Base-by-base conservation (phyloP, 192 early-diverging fungal species). In the Coemansia sp. region DNA sequence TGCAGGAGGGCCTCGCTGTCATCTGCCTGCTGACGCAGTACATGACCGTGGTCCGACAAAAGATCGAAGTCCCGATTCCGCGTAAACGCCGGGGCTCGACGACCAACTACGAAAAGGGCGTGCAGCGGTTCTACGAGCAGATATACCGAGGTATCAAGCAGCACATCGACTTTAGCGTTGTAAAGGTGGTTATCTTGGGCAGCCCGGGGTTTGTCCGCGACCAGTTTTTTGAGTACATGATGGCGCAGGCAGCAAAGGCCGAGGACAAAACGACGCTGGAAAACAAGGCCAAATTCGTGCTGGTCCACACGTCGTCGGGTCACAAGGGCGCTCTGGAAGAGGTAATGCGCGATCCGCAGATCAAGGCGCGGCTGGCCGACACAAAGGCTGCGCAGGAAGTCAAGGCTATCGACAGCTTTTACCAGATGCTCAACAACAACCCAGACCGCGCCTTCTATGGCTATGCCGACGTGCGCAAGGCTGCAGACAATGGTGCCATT, bases 271-370 rank as follows among this genome's bases (percentile, higher is more conserved):
- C 70, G 5, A 74, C 97, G 5, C 73, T 99, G 46, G 93, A 94
- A 38, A 96, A 95, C 83, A 86, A 88, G 67, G 68, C 87, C 68
- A 99, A 98, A 64, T 92, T 99, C 61, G 62, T 98, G 32, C 80
- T 90, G 19, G 91, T 98, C 6, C 94, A 98, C 74, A 94, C 93
- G 71, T 97, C 96, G 5, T 94, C 91, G 19, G 98, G 96, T 2
- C 96, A 98, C 82, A 98, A 97, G 73, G 94, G 96, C 75, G 91
- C 98, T n/a, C 72, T 99, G 8, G 86, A 89, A 48, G 98, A 99
- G 78, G 92, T 97, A 1, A 90, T 99, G 83, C 89, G 90, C 60
- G 95, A 98, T 60, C 89, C 89, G 29, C 71, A 89, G 29, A 89
- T 96, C 41, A 91, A 90, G 67, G 74, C 85, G 7, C 88, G 88